These are phyloP conservation scores for Calonectria fujianensis DNA, from an alignment of 2,329 filamentous ascomycete genomes.

Conservation along the genomic window DNA sequence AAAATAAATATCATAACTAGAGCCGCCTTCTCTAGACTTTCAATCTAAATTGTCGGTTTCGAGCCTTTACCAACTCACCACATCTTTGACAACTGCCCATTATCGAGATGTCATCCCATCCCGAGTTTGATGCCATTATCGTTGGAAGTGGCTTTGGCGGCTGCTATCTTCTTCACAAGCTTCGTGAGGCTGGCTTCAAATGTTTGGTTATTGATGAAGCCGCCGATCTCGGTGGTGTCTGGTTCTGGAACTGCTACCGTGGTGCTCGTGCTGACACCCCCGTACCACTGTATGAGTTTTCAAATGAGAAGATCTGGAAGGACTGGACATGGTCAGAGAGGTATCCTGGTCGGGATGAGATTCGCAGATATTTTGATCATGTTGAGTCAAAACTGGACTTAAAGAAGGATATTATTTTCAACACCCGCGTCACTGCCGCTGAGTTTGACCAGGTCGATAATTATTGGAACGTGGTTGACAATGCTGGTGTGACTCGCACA, in stretches of 20 bases:
- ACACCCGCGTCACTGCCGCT: conserved; percentile 61
- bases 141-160: conserved; percentile 26
- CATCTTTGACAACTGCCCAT: background rate
- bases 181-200: conserved; percentile 17
- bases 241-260: conserved; percentile 61
- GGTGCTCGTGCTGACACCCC: conserved; percentile 59
- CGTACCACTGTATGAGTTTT: conserved; percentile 55
- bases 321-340: conserved; percentile 63
- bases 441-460: conserved; percentile 51
- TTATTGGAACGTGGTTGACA: conserved; percentile 12
- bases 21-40: background rate
- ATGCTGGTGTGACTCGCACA: conserved; percentile 52
- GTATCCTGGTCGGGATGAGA: conserved; percentile 59
- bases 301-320: conserved; percentile 57
- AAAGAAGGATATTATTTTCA: conserved; percentile 63
- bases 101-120: background rate
- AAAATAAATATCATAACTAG: background rate
- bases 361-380: conserved; percentile 64
- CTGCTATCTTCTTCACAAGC: conserved; percentile 2
- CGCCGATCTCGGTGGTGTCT: conserved; percentile 59
- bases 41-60: background rate
- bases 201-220: conserved; percentile 80
- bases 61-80: background rate
- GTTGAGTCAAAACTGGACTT: conserved; percentile 62
- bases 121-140: conserved; percentile 24